Base-by-base conservation (phyloP, 2,329 filamentous ascomycete genomes). In the Talaromyces amestolkiae region DNA sequence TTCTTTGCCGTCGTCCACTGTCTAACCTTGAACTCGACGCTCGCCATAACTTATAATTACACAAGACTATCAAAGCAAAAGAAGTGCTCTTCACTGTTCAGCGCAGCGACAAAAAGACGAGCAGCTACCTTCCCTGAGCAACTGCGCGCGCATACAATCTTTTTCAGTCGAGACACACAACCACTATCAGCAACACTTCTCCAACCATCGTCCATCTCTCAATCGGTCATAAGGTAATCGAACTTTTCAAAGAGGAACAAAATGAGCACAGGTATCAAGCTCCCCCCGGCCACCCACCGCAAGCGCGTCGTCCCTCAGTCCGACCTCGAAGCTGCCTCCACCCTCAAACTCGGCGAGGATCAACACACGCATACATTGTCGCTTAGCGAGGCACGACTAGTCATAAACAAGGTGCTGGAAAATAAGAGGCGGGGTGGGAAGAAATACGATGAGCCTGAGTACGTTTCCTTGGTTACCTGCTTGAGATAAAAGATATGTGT, bases 331-430 rank as follows among this genome's bases (percentile, higher is more conserved):
- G 93, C 94, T 27, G 88, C 90, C 59, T 83, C 87, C 8, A 87
- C 88, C 64, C 87, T 98, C 69, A 91, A 90, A 77, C 90, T 99
- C 11, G 95, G 95, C 80, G 94, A 97, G 76, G 97, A 98, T 80
- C 88, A 96, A 72, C 85, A 94, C 74, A 93, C 96, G 70, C 92
- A 95, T 76, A 94, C 93, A 6, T 84, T 99, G 68, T 97, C 93
- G 54, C 86, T 97, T 62, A 96, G 92, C 39, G 95, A 98, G 81
- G 93, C 95, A 1, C 87, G 92, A 71, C 87, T 97, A 60, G 91
- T 99, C 74, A 92, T 99, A 73, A 94, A 94, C 75, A 93, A 93
- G 68, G 89, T 97, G 59, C 87, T 95, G 69, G 85, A 90, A 68
- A 92, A 94, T 81, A 87, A 92, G 69, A 87, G 89, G 70, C 89